These are phyloP conservation scores for Oryza glaberrima DNA, from an alignment of 176 grass and related monocot species.

Conservation along the genomic window DNA sequence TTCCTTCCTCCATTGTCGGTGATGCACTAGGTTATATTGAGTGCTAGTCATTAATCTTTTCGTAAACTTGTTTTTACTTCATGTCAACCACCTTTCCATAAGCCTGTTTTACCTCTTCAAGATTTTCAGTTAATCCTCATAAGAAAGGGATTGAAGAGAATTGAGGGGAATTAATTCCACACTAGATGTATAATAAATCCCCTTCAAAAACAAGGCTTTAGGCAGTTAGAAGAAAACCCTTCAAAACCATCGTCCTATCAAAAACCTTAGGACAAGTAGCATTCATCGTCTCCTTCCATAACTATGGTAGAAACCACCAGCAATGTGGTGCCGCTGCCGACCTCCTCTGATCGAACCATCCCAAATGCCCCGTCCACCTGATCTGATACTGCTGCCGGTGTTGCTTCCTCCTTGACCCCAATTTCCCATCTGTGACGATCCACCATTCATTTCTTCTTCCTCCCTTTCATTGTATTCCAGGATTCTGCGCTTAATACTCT, in stretches of 20 bases:
- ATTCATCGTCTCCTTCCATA: slow-evolving; percentile 84
- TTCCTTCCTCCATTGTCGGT: neutral
- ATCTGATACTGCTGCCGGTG: slow-evolving; percentile 56
- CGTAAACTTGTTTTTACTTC: neutral
- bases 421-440: slow-evolving; percentile 58
- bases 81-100: neutral
- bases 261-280: slow-evolving; percentile 31
- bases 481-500: slow-evolving; percentile 83
- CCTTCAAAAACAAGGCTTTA: neutral
- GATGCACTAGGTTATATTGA: neutral
- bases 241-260: slow-evolving; percentile 9
- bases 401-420: slow-evolving; percentile 63
- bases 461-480: slow-evolving; percentile 98
- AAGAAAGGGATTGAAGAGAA: no score
- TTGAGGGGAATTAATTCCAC: no score
- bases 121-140: neutral
- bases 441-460: slow-evolving; percentile 82
- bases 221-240: neutral
- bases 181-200: no score
- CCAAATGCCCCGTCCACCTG: slow-evolving; percentile 67
- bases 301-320: slow-evolving; percentile 81
- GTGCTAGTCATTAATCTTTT: neutral
- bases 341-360: slow-evolving; percentile 56
- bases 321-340: slow-evolving; percentile 58
- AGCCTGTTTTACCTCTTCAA: neutral